Percentiles rank a stretch among this genome's conserved stretches.
These are phyloP conservation scores for Xylaria castorea DNA, from an alignment of 495 filamentous ascomycete genomes.

Conservation along the genomic window DNA sequence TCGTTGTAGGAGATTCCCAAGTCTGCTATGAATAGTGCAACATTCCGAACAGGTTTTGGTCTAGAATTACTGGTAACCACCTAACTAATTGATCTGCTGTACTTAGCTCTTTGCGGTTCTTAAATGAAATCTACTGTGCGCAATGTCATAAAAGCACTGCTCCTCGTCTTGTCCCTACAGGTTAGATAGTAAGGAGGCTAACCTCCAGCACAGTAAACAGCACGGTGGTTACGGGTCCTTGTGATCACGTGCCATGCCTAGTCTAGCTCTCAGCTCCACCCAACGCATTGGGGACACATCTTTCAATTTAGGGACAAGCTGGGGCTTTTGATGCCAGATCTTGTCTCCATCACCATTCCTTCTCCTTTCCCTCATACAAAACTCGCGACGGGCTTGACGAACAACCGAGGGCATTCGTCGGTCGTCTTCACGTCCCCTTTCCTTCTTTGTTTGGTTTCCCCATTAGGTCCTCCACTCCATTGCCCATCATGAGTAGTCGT, in stretches of 20 bases:
- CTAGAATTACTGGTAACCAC: too few species aligned
- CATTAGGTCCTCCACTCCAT: conserved; percentile 49
- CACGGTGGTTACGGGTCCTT: neutral
- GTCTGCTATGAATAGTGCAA: neutral
- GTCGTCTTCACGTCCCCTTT: conserved; percentile 47
- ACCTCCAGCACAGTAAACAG: neutral
- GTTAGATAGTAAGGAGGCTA: neutral
- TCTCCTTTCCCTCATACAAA: conserved; percentile 41
- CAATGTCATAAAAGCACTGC: neutral
- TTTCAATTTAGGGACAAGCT: conserved; percentile 47
- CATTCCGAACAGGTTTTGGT: neutral
- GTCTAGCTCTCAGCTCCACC: conserved; percentile 40
- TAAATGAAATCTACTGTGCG: neutral
- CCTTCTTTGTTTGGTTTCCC: conserved; percentile 52
- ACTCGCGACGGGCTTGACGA: conserved; percentile 44
- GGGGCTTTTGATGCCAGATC: conserved; percentile 58
- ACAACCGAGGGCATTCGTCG: conserved; percentile 41
- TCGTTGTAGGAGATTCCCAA: neutral
- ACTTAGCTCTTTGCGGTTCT: neutral
- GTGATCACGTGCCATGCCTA: conserved; percentile 41
- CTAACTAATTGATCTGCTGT: too few species aligned
- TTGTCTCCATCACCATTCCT: conserved; percentile 47
- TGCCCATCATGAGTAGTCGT: conserved; percentile 63
- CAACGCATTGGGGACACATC: conserved; percentile 60
- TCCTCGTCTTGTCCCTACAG: neutral